Evolutionary conservation across 1,139 yeast species (phyloP).

Genomic region (Debaryomycetaceae sp.): DNA sequence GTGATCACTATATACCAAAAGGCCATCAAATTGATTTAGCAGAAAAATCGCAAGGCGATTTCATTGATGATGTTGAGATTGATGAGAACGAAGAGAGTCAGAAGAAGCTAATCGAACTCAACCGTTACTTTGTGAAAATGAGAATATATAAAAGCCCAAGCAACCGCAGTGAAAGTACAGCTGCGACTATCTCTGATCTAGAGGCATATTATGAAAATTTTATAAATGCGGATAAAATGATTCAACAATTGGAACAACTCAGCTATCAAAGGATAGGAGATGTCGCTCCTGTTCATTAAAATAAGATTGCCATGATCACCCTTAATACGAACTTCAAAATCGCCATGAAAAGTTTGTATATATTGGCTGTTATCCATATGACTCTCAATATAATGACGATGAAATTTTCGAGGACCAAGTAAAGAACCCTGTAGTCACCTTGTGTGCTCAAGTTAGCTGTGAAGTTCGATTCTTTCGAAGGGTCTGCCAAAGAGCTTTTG

Average conservation of each 20-base stretch:
- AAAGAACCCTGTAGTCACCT: conserved; percentile 32
- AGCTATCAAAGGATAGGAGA: background rate
- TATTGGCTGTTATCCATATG: conserved; percentile 66
- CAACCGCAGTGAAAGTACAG: background rate
- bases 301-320: conserved; percentile 28
- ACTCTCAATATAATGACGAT: conserved; percentile 65
- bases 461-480: conserved; percentile 15
- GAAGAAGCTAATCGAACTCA: conserved; percentile 13
- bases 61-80: conserved; percentile 1
- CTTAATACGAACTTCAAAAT: conserved; percentile 32
- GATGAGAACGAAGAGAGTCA: conserved; percentile 7
- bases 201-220: conserved; percentile 15
- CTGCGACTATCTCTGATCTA: background rate
- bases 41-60: conserved; percentile 3
- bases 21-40: conserved; percentile 7
- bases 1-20: conserved; percentile 29
- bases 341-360: conserved; percentile 41
- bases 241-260: conserved; percentile 16
- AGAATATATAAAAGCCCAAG: conserved; percentile 10
- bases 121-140: conserved; percentile 14
- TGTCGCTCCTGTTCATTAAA: conserved; percentile 3
- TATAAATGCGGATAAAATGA: conserved; percentile 26
- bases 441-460: conserved; percentile 22
- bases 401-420: conserved; percentile 37
- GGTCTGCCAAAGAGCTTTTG: conserved; percentile 23